phyloP scores from a whole-genome alignment of 164 flowering plant species.

The Pachysandra terminalis region DNA sequence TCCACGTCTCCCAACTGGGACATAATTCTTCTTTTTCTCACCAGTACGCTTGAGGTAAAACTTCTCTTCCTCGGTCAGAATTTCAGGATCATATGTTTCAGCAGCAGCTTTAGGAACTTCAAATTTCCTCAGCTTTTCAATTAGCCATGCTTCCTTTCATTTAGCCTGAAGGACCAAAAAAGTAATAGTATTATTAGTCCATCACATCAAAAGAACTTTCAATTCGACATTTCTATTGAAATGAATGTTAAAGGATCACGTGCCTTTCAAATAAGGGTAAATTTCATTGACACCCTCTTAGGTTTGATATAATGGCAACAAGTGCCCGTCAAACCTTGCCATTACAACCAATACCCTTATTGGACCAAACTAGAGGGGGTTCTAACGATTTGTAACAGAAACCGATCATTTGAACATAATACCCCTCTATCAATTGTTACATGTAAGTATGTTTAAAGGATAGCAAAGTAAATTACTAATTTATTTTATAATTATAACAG shows the following conservation, averaged over 20 bases:
- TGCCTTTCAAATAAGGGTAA: too few relatives aligned
- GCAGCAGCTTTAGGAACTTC: conserved; percentile 57
- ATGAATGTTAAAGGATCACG: neutral
- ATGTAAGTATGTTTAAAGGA: too few relatives aligned
- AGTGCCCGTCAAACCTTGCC: too few relatives aligned
- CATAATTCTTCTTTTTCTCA: conserved; percentile 88
- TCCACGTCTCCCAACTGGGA: conserved; percentile 87
- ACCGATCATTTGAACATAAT: too few relatives aligned
- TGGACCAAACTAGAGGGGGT: too few relatives aligned
- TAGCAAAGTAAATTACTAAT: too few relatives aligned
- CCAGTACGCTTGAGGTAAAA: conserved; percentile 88
- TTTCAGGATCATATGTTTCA: conserved; percentile 82
- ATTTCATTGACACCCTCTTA: too few relatives aligned
- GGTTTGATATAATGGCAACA: too few relatives aligned
- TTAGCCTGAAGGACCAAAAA: conserved; percentile 52
- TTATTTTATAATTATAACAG: too few relatives aligned
- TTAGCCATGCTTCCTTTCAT: conserved; percentile 86
- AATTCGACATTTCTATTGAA: neutral
- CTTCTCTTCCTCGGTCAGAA: conserved; percentile 81
- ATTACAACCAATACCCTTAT: too few relatives aligned
- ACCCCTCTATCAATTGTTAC: too few relatives aligned
- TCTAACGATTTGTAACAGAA: too few relatives aligned
- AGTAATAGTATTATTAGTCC: neutral
- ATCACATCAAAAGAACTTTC: neutral
- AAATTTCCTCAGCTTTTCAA: conserved; percentile 82